Base-by-base conservation (phyloP, 805 yeast genomes). In the Starmerella bombicola region DNA sequence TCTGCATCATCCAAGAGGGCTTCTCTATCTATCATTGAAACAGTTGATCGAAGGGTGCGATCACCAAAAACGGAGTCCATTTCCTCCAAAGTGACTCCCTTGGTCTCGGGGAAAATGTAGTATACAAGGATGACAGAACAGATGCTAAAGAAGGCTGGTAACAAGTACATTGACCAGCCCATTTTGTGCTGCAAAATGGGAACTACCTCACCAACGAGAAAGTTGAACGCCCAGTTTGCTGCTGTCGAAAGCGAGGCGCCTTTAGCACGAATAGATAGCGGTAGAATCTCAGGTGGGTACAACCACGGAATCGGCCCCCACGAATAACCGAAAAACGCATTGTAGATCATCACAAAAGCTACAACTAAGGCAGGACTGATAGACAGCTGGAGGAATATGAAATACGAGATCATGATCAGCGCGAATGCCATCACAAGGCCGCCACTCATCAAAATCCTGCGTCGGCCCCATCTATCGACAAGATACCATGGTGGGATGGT, bases 241-340 rank as follows among this genome's bases (percentile, higher is more conserved):
- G 95, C 94, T 1, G 95, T 85, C 0, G 93, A 79, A 47, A 83
- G 64, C 2, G 93, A 82, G 0, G 94, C 93, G 43, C 95, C 94
- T 52, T 84, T 80, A 3, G 94, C 83, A 40, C 96, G 71, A 9
- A 84, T 83, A 16, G 78, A 68, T 47, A 81, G 71, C 0, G 95
- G 95, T 40, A 85, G 70, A 36, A 86, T 83, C 61, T 83, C 95
- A 46, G 82, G 78, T 51, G 86, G 83, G 58, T 79, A 76, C 31
- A 79, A 61, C 95, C 95, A 84, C 10, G 93, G 93, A 40, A 85
- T 76, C 3, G 95, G 94, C 8, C 95, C 96, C 93, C 95, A 86
- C 40, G 88, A 77, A 54, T 74, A 76, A 15, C 95, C 95, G 62
- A 85, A 85, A 41, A 64, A 64, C 1, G 93, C 81, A 55, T 83